Base-by-base conservation (phyloP, 1,284 basidiomycete genomes). In the Cryptococcus neoformans region DNA sequence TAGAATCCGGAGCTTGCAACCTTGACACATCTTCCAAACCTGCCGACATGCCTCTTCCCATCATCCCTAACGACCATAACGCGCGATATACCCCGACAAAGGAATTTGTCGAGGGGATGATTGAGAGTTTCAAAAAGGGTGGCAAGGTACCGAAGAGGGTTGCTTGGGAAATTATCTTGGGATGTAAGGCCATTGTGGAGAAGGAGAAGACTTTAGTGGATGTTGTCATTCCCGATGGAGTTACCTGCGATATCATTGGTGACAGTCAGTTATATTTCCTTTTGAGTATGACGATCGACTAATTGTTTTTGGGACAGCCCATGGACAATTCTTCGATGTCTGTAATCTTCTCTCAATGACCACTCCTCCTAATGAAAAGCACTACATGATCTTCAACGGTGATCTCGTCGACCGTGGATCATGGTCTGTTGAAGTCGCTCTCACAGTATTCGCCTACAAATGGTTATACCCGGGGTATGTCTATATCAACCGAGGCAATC, bases 121-220 rank as follows among this genome's bases (percentile, higher is more conserved):
- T 98, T 49, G 81, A 87, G 64, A 90, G 86, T 84, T 98, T 97
- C 80, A 96, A 95, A 80, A 84, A 87, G 46, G 92, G 92, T 75
- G 76, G 74, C 2, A 83, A 87, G 34, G 79, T 98, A 53, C 87
- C 92, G 4, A 86, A 87, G 76, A 82, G 92, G 75, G 88, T 92
- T 62, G 92, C 89, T 34, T 98, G 93, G 93, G 92, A 98, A 79
- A 97, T 99, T 67, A 83, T 94, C 35, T 81, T 99, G 10, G 93
- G 91, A 35, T 92, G 90, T 57, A 84, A 90, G 70, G 83, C 85
- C 16, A 79, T 84, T 6, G 86, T 99, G 65, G 80, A 81, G 36
- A 83, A 87, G 65, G 92, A 96, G 73, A 85, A 88, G 57, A 90
- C 86, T 62, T 67, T 99, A 70, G 91, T 96, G 14, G 85, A 89